Evolutionary conservation across 495 filamentous ascomycete species (phyloP), one percentile per base, ranked within the genome.

Genomic region (Xylaria castorea): DNA sequence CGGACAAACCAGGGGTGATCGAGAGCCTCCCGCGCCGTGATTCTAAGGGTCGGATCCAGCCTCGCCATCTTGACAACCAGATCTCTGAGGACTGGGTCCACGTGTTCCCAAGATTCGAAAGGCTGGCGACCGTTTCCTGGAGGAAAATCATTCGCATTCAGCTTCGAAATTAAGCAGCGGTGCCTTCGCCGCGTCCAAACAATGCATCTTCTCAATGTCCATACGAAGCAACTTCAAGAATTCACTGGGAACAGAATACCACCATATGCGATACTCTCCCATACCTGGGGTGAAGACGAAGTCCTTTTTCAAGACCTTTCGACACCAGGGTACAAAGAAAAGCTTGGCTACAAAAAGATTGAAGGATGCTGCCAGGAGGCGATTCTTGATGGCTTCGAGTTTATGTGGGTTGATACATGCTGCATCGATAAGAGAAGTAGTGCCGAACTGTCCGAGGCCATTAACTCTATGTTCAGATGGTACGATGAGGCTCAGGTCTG

Each of bases 351-450:
- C 11, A 5, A 27, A 22, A 66, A 66, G 27, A 66, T 66, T 22
- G 27, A 50, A 34, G 22, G 12, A 18, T 66, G 63, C 27, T 30
- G 25, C 25, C 0, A 34, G 63, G 27, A 36, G 18, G 63, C 63
- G 1, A 36, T 36, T 36, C 14, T 5, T 22, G 63, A 66, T 20
- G 18, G 18, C n/a, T 62, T 60, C 22, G 16, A 70, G 1, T 78
- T 71, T 66, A 57, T 75, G 8, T 80, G 77, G 78, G 51, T 79
- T 12, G 78, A 80, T 58, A 74, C 78, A 12, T 74, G 75, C 65
- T 81, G 79, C 38, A 78, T 77, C 60, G 66, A 81, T 64, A 81
- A 81, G 71, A 73, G 58, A 16, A 75, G 69, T 46, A 80, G 75
- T 25, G 74, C 75, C 3, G 79, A 80, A 48, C 70, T 78, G 0